These are phyloP conservation scores for Eucalyptus marginata DNA, from an alignment of 345 rosid species.

Conservation along the genomic window DNA sequence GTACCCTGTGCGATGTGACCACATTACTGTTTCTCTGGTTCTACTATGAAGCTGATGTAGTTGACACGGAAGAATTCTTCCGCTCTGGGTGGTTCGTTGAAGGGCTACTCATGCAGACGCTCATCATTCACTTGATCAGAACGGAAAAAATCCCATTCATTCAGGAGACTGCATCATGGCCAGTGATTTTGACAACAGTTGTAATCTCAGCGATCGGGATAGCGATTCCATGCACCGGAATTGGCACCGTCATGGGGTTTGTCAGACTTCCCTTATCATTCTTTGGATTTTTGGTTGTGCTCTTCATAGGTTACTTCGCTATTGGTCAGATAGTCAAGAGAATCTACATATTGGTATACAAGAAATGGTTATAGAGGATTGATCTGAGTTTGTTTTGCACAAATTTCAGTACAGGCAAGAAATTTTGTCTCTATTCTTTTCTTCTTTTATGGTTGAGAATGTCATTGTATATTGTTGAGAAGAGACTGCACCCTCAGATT, in stretches of 20 bases:
- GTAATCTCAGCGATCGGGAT: conserved; percentile 42
- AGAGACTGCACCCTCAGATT: not conserved
- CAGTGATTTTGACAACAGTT: conserved; percentile 37
- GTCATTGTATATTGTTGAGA: not conserved
- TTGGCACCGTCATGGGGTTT: conserved; percentile 38
- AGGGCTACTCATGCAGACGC: conserved; percentile 60
- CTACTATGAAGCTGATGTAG: conserved; percentile 3
- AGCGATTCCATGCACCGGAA: conserved; percentile 22
- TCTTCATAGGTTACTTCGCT: conserved; percentile 43
- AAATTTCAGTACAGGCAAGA: not conserved
- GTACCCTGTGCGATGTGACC: conserved; percentile 36
- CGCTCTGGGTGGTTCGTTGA: conserved; percentile 52
- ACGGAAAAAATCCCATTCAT: conserved; percentile 56
- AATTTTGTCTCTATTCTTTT: not conserved
- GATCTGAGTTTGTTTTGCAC: not conserved
- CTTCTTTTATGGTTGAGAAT: not conserved
- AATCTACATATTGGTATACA: conserved; percentile 33
- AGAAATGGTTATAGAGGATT: conserved; percentile 32
- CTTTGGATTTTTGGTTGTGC: conserved; percentile 43
- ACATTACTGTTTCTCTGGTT: conserved; percentile 29
- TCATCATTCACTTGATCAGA: conserved; percentile 53
- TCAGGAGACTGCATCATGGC: conserved; percentile 56
- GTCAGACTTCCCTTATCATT: conserved; percentile 28
- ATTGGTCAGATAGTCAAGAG: conserved; percentile 58
- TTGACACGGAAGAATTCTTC: not conserved